Conservation (phyloP, 768 basidiomycete genomes). For the Boletus vermiculosoides region DNA sequence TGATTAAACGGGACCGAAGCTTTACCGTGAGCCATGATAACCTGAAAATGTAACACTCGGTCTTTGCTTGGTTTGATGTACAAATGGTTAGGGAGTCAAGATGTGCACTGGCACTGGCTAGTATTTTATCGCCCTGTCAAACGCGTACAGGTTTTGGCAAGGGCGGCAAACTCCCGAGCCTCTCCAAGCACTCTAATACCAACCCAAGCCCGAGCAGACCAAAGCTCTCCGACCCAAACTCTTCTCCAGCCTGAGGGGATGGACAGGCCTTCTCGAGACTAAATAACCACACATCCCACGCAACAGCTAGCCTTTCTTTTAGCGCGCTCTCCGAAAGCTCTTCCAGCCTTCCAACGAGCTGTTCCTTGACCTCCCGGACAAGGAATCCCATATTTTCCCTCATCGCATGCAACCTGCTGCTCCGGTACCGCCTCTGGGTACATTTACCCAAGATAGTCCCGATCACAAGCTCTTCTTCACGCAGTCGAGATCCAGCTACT, state of each 20-base stretch:
- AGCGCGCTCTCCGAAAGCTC: slow-evolving; percentile 30
- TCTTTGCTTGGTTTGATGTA: background rate
- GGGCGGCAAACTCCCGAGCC: slow-evolving; percentile 33
- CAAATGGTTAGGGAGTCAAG: background rate
- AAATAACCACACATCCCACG: slow-evolving; percentile 67
- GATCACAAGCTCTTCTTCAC: slow-evolving; percentile 72
- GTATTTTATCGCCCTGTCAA: background rate
- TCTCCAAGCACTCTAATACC: slow-evolving; percentile 58
- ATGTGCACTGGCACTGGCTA: too few relatives aligned
- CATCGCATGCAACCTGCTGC: slow-evolving; percentile 62
- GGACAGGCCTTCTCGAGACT: slow-evolving; percentile 39
- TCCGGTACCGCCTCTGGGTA: slow-evolving; percentile 58
- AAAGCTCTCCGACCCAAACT: slow-evolving; percentile 63
- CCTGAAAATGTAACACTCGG: background rate
- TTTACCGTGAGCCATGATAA: slow-evolving; percentile 22
- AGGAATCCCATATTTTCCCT: slow-evolving; percentile 52
- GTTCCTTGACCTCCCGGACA: slow-evolving; percentile 47
- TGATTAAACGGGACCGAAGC: background rate
- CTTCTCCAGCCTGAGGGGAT: slow-evolving; percentile 15
- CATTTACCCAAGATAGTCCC: slow-evolving; percentile 76
- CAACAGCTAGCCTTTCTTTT: slow-evolving; percentile 43
- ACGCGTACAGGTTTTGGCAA: slow-evolving; percentile 5
- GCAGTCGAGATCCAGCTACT: slow-evolving; percentile 50
- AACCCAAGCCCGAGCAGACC: slow-evolving; percentile 60
- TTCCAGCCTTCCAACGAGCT: slow-evolving; percentile 33